Base-by-base conservation (phyloP, 2,329 filamentous ascomycete genomes). In the Capronia americana region DNA sequence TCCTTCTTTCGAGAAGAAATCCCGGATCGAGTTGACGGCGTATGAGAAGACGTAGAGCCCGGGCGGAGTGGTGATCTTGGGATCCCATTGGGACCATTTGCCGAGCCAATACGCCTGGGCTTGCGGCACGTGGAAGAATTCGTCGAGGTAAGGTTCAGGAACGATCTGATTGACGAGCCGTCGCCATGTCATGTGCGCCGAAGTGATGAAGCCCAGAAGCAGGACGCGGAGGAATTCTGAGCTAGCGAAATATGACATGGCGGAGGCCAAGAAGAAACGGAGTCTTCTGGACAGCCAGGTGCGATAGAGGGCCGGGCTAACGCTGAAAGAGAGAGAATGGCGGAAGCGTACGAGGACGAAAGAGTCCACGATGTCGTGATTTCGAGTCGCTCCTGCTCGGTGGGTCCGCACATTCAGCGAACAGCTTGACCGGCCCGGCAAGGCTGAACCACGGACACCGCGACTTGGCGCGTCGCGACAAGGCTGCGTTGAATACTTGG, bases 41-140 rank as follows among this genome's bases (percentile, higher is more conserved):
- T 83, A 92, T 81, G 79, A 78, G 70, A 71, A 76, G 55, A 82
- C 83, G 74, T 83, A 93, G 82, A 99, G 81, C 38, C 93, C 95
- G 0, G 95, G 94, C 0, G 95, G 95, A 1, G 95, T 99, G 0
- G 95, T 99, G 75, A 99, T 95, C 77, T 98, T 99, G 66, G 94
- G 90, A 78, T 99, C 93, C 95, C 95, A 99, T 63, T 92, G 84
- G 12, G 78, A 76, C 80, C 90, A 96, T 61, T 85, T 85, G 11
- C 90, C 89, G 1, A 57, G 34, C 77, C 93, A 97, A 77, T 97
- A 99, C 32, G 86, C 87, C 74, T 96, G 92, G 0, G 93, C 93
- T 79, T 99, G 95, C 0, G 92, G 92, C 24, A 97, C 89, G 77
- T 99, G 81, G 72, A 83, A 83, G 14, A 79, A 79, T 69, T 83